These are phyloP conservation scores for Pseudogymnoascus sp. DNA, from an alignment of 2,329 filamentous ascomycete genomes.

Conservation along the genomic window DNA sequence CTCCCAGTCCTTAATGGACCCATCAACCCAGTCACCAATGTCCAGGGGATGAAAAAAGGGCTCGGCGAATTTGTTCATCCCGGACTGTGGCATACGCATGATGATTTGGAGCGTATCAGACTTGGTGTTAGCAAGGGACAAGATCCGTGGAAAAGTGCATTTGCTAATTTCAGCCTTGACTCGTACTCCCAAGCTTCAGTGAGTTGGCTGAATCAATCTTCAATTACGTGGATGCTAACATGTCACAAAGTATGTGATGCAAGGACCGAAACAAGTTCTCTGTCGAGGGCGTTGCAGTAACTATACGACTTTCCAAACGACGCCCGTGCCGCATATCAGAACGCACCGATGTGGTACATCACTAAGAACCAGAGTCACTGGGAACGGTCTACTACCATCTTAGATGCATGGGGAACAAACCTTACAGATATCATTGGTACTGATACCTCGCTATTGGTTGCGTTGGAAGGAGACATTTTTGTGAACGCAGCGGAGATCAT, in stretches of 20 bases:
- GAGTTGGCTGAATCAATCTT: not conserved
- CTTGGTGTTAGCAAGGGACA: conserved; percentile 14
- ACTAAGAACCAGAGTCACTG: conserved; percentile 30
- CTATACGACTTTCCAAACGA: conserved; percentile 31
- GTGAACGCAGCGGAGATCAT: conserved; percentile 37
- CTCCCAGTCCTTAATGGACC: conserved; percentile 24
- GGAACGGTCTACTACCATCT: conserved; percentile 28
- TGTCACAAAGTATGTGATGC: conserved; percentile 23
- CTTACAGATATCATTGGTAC: conserved; percentile 28
- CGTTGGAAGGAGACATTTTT: conserved; percentile 32
- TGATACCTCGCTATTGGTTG: conserved; percentile 31
- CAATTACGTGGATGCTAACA: not conserved
- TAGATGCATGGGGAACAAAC: conserved; percentile 30
- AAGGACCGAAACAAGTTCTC: conserved; percentile 25
- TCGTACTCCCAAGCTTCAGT: not conserved
- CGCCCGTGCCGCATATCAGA: conserved; percentile 32
- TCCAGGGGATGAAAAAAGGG: not conserved
- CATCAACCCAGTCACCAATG: conserved; percentile 14
- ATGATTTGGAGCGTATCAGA: conserved; percentile 27
- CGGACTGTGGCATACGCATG: conserved; percentile 28
- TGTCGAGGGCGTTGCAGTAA: conserved; percentile 30
- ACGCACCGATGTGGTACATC: conserved; percentile 35
- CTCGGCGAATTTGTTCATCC: conserved; percentile 25
- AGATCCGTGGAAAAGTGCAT: conserved; percentile 13
- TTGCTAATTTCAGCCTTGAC: conserved; percentile 12